A percentile compares a stretch with the other conserved stretches of the same genome.
Conservation (phyloP, 108 stramenopile species). For the Seminavis robusta region DNA sequence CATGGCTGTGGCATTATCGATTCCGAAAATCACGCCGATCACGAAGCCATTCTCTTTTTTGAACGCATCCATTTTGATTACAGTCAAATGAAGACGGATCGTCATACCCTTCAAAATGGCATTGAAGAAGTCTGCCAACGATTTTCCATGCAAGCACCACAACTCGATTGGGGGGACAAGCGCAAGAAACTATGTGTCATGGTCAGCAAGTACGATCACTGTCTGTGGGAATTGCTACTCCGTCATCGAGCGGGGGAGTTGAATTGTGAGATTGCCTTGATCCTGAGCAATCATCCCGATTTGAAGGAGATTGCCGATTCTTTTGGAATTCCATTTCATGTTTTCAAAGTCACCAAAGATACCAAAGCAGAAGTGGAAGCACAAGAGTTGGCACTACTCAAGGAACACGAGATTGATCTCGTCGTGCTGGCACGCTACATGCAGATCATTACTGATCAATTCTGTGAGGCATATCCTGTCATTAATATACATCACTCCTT, state of each 20-base stretch:
- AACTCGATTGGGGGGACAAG: conserved; percentile 38
- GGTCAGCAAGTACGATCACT: conserved; percentile 72
- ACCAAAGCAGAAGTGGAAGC: conserved; percentile 54
- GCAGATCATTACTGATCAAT: conserved; percentile 45
- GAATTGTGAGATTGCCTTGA: conserved; percentile 44
- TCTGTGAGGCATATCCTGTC: conserved; percentile 29
- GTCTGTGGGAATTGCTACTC: conserved; percentile 71
- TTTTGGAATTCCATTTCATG: conserved; percentile 55
- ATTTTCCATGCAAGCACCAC: conserved; percentile 14
- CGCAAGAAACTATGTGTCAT: conserved; percentile 28
- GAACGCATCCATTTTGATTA: conserved; percentile 53
- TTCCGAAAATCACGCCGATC: conserved; percentile 30
- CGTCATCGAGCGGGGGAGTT: conserved; percentile 67
- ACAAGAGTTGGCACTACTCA: conserved; percentile 52
- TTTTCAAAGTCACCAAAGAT: conserved; percentile 56
- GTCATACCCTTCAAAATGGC: conserved; percentile 2
- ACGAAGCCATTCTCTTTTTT: conserved; percentile 33
- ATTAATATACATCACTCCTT: conserved; percentile 55
- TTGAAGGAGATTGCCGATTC: conserved; percentile 51
- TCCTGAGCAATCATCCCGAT: conserved; percentile 67
- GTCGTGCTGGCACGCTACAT: conserved; percentile 49
- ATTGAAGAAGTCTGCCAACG: conserved; percentile 21
- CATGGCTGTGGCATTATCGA: conserved; percentile 58
- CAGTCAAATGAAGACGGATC: conserved; percentile 18
- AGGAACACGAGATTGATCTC: conserved; percentile 28